These are phyloP conservation scores for Cucurbita maxima DNA, from an alignment of 306 rosid species.

Conservation along the genomic window DNA sequence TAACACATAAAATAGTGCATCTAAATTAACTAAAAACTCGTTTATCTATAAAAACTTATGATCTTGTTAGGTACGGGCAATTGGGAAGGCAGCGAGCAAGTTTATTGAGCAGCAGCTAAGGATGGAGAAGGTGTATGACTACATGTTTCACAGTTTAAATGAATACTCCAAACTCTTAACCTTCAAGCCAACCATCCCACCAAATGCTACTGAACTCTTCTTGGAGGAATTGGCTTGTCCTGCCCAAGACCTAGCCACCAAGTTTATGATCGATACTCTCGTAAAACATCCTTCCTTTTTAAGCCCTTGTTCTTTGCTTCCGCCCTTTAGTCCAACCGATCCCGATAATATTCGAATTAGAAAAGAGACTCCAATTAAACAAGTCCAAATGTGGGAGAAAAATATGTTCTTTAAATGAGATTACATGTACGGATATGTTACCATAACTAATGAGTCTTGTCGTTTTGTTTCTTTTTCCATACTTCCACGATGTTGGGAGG, in stretches of 20 bases:
- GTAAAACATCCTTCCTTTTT: constrained; percentile 39
- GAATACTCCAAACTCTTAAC: constrained; percentile 46
- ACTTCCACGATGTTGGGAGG: no score
- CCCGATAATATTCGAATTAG: constrained; percentile 16
- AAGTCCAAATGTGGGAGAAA: constrained; percentile 37
- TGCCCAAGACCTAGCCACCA: constrained; percentile 17
- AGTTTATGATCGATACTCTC: constrained; percentile 49
- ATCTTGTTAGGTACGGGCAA: constrained; percentile 31
- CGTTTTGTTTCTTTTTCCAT: no score
- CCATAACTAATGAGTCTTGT: background rate
- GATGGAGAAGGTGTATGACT: constrained; percentile 64
- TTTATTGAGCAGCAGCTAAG: constrained; percentile 48
- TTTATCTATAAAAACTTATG: no score
- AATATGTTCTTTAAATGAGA: background rate
- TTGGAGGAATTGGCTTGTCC: constrained; percentile 57
- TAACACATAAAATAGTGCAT: no score
- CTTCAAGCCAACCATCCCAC: constrained; percentile 41
- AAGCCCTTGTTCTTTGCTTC: constrained; percentile 45
- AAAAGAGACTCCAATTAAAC: constrained; percentile 22
- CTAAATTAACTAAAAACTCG: no score
- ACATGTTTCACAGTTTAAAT: constrained; percentile 61
- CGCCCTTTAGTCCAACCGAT: constrained; percentile 47
- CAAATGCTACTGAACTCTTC: constrained; percentile 36
- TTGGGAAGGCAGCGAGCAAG: constrained; percentile 49
- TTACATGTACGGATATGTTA: no score